These are phyloP conservation scores for Datura wrightii DNA, from an alignment of 257 asterid genomes.

Conservation along the genomic window DNA sequence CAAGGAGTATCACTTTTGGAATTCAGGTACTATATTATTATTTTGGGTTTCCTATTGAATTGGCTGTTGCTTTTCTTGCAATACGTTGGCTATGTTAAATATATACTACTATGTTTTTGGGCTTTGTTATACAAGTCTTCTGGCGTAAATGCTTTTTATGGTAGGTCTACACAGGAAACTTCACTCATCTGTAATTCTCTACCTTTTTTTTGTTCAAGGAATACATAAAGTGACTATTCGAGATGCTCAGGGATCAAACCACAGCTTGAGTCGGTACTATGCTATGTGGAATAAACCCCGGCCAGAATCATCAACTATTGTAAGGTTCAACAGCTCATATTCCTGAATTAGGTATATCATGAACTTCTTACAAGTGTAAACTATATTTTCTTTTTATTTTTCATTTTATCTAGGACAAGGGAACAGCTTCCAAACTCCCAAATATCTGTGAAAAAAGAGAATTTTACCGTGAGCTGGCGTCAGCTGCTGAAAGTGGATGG, in stretches of 20 bases:
- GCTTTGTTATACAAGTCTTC: background rate
- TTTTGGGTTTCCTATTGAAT: background rate
- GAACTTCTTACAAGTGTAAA: background rate
- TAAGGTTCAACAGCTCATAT: conserved; percentile 37
- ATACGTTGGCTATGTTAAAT: background rate
- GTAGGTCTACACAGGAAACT: background rate
- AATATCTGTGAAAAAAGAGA: conserved; percentile 50
- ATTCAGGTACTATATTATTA: conserved; percentile 54
- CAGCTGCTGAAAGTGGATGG: conserved; percentile 97
- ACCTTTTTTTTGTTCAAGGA: conserved; percentile 45
- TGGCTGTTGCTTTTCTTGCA: background rate
- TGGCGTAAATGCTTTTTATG: background rate
- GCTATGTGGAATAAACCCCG: conserved; percentile 90
- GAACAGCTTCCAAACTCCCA: conserved; percentile 70
- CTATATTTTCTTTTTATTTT: background rate
- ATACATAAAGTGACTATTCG: conserved; percentile 69
- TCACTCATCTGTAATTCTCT: background rate
- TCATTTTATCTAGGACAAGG: background rate
- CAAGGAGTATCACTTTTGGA: conserved; percentile 82
- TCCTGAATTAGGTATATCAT: background rate
- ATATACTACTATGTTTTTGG: background rate
- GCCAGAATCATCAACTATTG: conserved; percentile 83
- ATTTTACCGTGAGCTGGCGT: conserved; percentile 77
- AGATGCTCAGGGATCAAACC: conserved; percentile 63
- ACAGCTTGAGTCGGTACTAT: conserved; percentile 71